phyloP scores from a whole-genome alignment of 73 alveolate genomes.

The Paramecium biaurelia region DNA sequence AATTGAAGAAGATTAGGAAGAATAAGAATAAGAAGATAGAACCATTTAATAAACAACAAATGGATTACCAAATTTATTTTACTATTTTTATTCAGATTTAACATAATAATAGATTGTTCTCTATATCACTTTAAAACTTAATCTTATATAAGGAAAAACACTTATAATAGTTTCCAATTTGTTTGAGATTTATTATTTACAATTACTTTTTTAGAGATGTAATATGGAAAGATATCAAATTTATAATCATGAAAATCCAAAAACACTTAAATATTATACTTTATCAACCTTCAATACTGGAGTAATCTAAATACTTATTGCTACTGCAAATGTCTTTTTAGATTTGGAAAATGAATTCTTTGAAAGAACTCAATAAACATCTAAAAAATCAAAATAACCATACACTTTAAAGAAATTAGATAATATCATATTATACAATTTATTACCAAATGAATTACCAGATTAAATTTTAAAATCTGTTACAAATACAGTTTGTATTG shows the following conservation, averaged over 20 bases:
- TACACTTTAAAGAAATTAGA: constrained; percentile 48
- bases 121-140: not conserved
- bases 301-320: constrained; percentile 23
- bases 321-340: constrained; percentile 34
- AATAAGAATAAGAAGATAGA: not conserved
- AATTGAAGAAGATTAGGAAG: constrained; percentile 43
- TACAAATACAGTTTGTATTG: not conserved
- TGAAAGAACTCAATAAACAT: constrained; percentile 1
- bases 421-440: constrained; percentile 39
- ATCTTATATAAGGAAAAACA: constrained; percentile 15
- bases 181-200: not conserved
- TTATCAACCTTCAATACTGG: constrained; percentile 62
- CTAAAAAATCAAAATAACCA: not conserved
- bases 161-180: not conserved
- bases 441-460: constrained; percentile 3
- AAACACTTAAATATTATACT: constrained; percentile 49
- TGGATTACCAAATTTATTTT: not conserved
- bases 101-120: not conserved
- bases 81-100: not conserved
- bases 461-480: not conserved
- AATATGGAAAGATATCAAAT: constrained; percentile 21
- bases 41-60: not conserved
- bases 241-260: constrained; percentile 63
- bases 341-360: constrained; percentile 46
- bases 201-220: constrained; percentile 12